phyloP scores from a whole-genome alignment of 2,329 filamentous ascomycete genomes.

The Cladosporium sp. region DNA sequence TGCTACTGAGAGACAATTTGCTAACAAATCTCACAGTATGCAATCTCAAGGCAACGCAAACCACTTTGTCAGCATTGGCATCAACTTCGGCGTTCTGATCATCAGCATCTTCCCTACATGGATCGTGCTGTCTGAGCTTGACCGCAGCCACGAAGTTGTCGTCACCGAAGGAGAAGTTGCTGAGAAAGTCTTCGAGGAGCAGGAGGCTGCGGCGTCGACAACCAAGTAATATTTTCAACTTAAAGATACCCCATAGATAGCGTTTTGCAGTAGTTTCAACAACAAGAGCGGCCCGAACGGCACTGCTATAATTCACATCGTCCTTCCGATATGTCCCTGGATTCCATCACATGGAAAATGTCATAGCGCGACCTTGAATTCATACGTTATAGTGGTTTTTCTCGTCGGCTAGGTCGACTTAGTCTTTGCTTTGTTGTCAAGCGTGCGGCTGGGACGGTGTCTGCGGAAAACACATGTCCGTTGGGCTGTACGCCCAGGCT shows the following conservation, averaged over 20 bases:
- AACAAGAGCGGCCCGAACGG: slow-evolving; percentile 14
- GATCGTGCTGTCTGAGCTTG: slow-evolving; percentile 38
- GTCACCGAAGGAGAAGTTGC: background rate
- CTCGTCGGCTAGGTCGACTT: background rate
- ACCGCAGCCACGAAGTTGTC: slow-evolving; percentile 36
- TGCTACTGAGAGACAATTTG: background rate
- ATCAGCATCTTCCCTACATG: slow-evolving; percentile 39
- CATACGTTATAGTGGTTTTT: background rate
- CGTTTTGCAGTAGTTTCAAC: slow-evolving; percentile 21
- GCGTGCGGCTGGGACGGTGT: slow-evolving; percentile 10
- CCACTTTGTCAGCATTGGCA: slow-evolving; percentile 41
- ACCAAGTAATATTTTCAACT: slow-evolving; percentile 13
- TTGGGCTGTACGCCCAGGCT: background rate
- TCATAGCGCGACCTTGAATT: background rate
- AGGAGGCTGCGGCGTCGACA: slow-evolving; percentile 12
- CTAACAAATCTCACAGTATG: slow-evolving; percentile 33
- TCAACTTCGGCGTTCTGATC: slow-evolving; percentile 40
- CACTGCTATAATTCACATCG: slow-evolving; percentile 5
- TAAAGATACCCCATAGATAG: slow-evolving; percentile 16
- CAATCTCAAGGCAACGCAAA: slow-evolving; percentile 41
- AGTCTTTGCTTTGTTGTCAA: slow-evolving; percentile 6
- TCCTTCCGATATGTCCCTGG: background rate
- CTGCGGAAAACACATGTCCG: background rate
- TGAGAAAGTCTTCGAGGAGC: background rate
- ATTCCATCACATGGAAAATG: background rate